These are phyloP conservation scores for Acer campestre DNA, from an alignment of 345 rosid species.

Conservation along the genomic window DNA sequence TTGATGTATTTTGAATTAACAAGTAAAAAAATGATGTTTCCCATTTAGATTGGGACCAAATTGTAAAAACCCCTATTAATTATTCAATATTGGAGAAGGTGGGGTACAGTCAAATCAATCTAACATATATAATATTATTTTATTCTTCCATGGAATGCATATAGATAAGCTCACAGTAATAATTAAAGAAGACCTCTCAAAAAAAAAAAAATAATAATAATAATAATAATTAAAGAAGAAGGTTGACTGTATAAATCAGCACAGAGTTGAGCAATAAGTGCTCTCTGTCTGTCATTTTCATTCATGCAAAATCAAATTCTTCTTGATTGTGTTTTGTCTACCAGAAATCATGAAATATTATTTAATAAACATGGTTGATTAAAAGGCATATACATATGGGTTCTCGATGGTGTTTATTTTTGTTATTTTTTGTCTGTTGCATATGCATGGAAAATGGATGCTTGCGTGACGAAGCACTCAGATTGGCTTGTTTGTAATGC, in stretches of 20 bases:
- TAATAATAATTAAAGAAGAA: not conserved
- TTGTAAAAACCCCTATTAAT: too few species aligned
- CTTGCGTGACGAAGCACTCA: slow-evolving; percentile 26
- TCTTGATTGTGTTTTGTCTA: slow-evolving; percentile 7
- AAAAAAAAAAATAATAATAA: too few species aligned
- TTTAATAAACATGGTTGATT: not conserved
- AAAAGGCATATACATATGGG: not conserved
- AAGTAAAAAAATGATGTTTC: too few species aligned
- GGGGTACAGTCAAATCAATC: not conserved
- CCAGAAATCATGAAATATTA: not conserved
- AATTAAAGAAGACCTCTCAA: not conserved
- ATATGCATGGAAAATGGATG: slow-evolving; percentile 12
- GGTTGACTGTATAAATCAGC: not conserved
- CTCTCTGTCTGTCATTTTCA: slow-evolving; percentile 18
- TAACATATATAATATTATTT: not conserved
- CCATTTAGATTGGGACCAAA: too few species aligned
- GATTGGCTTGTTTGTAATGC: not conserved
- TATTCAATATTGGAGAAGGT: not conserved
- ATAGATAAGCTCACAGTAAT: not conserved
- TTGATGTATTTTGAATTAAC: too few species aligned
- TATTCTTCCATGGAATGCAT: not conserved
- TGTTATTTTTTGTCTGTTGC: not conserved
- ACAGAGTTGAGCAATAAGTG: not conserved
- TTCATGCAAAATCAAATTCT: slow-evolving; percentile 12
- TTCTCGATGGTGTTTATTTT: not conserved